A percentile compares a stretch with the other conserved stretches of the same genome.
phyloP scores from a whole-genome alignment of 768 basidiomycete genomes.

The Kwoniella sp. region DNA sequence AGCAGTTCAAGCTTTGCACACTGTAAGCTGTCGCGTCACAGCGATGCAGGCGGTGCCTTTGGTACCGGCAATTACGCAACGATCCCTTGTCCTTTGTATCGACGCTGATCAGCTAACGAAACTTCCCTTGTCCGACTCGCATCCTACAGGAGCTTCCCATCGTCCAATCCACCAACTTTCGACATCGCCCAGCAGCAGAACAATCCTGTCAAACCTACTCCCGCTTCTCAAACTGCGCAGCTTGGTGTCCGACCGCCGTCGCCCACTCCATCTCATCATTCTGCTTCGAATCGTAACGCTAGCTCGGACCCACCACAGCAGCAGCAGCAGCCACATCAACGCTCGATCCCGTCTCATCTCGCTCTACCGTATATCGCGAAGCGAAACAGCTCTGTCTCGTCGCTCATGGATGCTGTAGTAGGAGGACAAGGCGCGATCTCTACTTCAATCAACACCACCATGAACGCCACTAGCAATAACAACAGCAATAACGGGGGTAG shows the following conservation, averaged over 20 bases:
- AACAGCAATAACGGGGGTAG: neutral
- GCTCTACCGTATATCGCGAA: conserved; percentile 15
- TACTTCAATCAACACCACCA: neutral
- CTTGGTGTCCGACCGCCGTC: neutral
- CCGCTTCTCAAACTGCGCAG: neutral
- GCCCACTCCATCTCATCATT: neutral
- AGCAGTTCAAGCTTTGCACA: no score
- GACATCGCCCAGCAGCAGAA: conserved; percentile 1
- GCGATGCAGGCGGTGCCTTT: no score
- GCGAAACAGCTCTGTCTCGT: conserved; percentile 14
- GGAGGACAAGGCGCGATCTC: conserved; percentile 6
- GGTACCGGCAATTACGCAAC: neutral
- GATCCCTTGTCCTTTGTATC: neutral
- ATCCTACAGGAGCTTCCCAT: neutral
- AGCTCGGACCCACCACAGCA: neutral
- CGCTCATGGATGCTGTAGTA: conserved; percentile 25
- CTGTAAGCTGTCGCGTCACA: no score
- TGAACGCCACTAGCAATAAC: neutral
- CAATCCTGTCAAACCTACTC: neutral
- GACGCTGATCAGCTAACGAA: neutral
- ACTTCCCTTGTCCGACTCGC: conserved; percentile 3
- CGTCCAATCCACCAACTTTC: neutral
- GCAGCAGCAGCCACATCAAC: neutral
- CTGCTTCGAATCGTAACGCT: neutral
- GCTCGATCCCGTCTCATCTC: conserved; percentile 3